Base-by-base conservation (phyloP, 176 grass and related monocot species). In the Oryza rufipogon region DNA sequence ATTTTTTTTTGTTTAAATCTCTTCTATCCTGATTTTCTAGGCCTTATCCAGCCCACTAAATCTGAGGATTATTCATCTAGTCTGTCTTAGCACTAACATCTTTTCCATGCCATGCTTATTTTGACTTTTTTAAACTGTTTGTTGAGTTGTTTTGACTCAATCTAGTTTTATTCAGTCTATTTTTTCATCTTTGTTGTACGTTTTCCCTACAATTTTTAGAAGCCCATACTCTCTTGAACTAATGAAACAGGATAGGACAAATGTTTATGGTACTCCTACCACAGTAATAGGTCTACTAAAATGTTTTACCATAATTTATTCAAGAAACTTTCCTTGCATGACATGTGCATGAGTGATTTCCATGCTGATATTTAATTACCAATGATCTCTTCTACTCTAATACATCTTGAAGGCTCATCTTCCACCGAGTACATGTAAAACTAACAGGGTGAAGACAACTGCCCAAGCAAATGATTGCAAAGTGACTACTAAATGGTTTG, bases 401-500 rank as follows among this genome's bases (percentile, higher is more conserved):
- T 84, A 75, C 28, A 64, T 87, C 81, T 84, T 94, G 52, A 85
- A 98, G 96, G 96, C 89, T 73, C 93, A 93, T 90, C 83, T 80
- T 71, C 87, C 83, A 38, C 75, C 38, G 3, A 90, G 64, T 74
- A 70, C 63, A 66, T 93, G 81, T 48, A 75, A 66, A 76, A 88
- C 32, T 66, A 86, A 84, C 46, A 2, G 41, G 42, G 56, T 93
- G 77, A 98, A 86, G 80, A 95, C 96, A 79, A 95, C 70, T 58
- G 91, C 96, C 14, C 89, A 84, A 88, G 91, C 91, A 91, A 91
- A 93, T 93, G 64, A 85, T 85, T 95, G 96, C 70, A 88, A 79
- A 68, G 89, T 98, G 69, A 95, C 89, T 73, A 98, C 91, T 46
- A 95, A 86, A 86, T 98, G 96, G 96, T 98, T 98, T 93, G 96